Base-by-base conservation (phyloP, 257 asterid species). In the Przewalskia tangutica region DNA sequence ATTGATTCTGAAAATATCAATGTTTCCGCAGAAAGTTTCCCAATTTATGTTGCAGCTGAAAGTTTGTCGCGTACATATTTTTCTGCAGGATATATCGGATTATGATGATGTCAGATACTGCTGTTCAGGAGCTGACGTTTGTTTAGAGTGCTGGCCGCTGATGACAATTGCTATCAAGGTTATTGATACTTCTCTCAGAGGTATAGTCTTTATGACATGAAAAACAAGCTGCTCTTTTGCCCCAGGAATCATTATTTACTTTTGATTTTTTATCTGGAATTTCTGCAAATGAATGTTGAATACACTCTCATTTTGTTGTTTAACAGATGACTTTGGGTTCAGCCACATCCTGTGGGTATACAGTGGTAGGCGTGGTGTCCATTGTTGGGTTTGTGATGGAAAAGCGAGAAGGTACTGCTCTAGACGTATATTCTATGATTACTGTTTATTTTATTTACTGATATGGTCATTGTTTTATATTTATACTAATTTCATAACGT, bases 101-200 rank as follows among this genome's bases (percentile, higher is more conserved):
- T 95, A 95, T 79, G 99, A 95, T 75, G 99, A 95, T 90, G 97
- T 92, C 67, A 92, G 99, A 85, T 93, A 88, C 89, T 95, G 99
- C 91, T 95, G 98, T 91, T 86, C 94, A 4, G 98, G 98, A 87
- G 99, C 98, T 77, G 94, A 94, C 87, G 96, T 92, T 81, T 95
- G 99, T 86, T 85, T 92, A 65, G 83, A 89, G 75, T 92, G 98
- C 91, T 95, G 99, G 99, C 97, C 97, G 3, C 75, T 66, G 50
- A 16, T 66, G 75, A 66, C 99, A 73, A 89, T 92, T 38, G 97
- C 99, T 78, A 89, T 95, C 79, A 95, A 91, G 89, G 97, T 95
- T 38, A 90, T 95, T 51, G 97, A 95, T 89, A 84, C 91, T 75
- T 92, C 98, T 27, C 99, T 95, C 60, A 89, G 98, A 95, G 98